These are phyloP conservation scores for Tolypocladium tropicale DNA, from an alignment of 2,329 filamentous ascomycete genomes.

Conservation along the genomic window DNA sequence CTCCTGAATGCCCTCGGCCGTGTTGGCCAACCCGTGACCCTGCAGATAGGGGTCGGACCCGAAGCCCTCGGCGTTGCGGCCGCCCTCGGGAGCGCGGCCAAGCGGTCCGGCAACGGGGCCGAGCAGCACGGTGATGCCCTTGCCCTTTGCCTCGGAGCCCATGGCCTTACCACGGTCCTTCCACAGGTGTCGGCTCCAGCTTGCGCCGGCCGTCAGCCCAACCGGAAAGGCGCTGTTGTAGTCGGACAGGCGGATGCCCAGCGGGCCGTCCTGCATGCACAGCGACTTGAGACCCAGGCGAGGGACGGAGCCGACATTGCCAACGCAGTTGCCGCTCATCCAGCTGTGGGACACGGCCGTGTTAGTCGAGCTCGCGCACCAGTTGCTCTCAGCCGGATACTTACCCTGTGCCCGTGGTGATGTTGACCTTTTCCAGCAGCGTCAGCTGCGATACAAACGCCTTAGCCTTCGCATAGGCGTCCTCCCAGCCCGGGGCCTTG, in stretches of 20 bases:
- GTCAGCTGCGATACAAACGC: conserved; percentile 77
- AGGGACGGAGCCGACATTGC: conserved; percentile 61
- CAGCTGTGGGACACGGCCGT: conserved; percentile 16
- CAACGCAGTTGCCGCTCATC: conserved; percentile 61
- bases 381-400: conserved; percentile 18
- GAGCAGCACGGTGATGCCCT: conserved; percentile 67
- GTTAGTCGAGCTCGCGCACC: neutral
- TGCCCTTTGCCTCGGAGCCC: conserved; percentile 56
- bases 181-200: conserved; percentile 66
- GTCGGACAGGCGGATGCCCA: conserved; percentile 69
- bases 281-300: conserved; percentile 59
- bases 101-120: conserved; percentile 36
- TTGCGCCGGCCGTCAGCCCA: conserved; percentile 71
- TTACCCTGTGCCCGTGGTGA: conserved; percentile 83
- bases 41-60: conserved; percentile 66
- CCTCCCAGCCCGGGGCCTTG: conserved; percentile 59
- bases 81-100: conserved; percentile 34
- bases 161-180: conserved; percentile 35
- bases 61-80: conserved; percentile 56
- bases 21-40: conserved; percentile 61
- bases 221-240: conserved; percentile 74
- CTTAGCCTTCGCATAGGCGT: conserved; percentile 65
- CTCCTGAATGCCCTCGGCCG: conserved; percentile 70
- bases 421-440: conserved; percentile 81
- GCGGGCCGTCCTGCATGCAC: conserved; percentile 80